A percentile compares a stretch with the other conserved stretches of the same genome.
Evolutionary conservation across 345 rosid species (phyloP).

Genomic region (thale cress (Arabidopsis thaliana)): TAIR10.1 NC_003070.9:18334501-18335000

Average conservation of each 20-base stretch:
- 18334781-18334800: constrained; percentile 96
- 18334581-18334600: not conserved
- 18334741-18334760: constrained; percentile 97
- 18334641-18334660: not conserved
- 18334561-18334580: constrained; percentile 1
- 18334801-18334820: constrained; percentile 81
- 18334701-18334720: constrained; percentile 79
- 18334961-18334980: constrained; percentile 61
- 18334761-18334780: constrained; percentile 83
- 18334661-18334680: constrained; percentile 89
- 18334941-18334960: constrained; percentile 5
- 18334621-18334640: not conserved
- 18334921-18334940: constrained; percentile 8
- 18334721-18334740: constrained; percentile 96
- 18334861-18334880: constrained; percentile 52
- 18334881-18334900: constrained; percentile 60
- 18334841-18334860: constrained; percentile 74
- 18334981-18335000: constrained; percentile 99
- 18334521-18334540: constrained; percentile 85
- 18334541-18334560: constrained; percentile 49
- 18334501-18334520: constrained; percentile 94
- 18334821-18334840: constrained; percentile 92
- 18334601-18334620: not conserved
- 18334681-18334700: constrained; percentile 78
- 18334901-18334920: constrained; percentile 10